Evolutionary conservation across 345 rosid species (phyloP).

Genomic region (Eucalyptus coolabah): DNA sequence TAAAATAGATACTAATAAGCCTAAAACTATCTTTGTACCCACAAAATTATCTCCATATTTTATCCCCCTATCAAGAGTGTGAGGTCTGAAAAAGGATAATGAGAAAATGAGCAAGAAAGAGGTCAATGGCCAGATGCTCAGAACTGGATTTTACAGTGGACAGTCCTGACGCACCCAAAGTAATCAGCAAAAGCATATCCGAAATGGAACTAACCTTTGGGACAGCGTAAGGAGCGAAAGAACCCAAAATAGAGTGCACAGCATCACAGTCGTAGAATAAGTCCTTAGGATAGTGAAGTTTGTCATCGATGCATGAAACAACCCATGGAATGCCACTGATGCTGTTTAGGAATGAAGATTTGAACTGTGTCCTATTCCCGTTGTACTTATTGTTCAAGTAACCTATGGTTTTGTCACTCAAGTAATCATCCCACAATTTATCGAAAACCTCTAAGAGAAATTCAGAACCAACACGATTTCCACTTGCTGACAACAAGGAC

Average conservation of each 20-base stretch:
- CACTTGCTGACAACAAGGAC: constrained; percentile 21
- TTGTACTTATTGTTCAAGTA: constrained; percentile 6
- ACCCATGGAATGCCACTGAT: constrained; percentile 57
- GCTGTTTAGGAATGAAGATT: constrained; percentile 58
- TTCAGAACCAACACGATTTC: constrained; percentile 32
- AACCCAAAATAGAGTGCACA: constrained; percentile 65
- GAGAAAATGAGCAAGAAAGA: background rate
- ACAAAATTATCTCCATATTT: background rate
- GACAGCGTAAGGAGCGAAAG: constrained; percentile 66
- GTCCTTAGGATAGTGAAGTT: constrained; percentile 61
- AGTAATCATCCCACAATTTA: constrained; percentile 59
- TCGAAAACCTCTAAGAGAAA: constrained; percentile 71
- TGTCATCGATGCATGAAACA: constrained; percentile 53
- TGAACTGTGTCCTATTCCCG: constrained; percentile 20
- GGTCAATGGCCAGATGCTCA: background rate
- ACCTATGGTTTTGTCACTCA: constrained; percentile 39
- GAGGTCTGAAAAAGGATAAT: background rate
- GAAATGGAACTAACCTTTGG: constrained; percentile 68
- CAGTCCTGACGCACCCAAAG: background rate
- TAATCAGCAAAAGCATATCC: background rate
- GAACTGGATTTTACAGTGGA: background rate
- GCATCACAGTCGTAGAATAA: constrained; percentile 70
- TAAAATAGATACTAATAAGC: background rate
- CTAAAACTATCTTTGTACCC: background rate
- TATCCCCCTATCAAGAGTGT: background rate